phyloP scores from a whole-genome alignment of 108 stramenopile genomes.

The Pseudonitzschia multiseries region DNA sequence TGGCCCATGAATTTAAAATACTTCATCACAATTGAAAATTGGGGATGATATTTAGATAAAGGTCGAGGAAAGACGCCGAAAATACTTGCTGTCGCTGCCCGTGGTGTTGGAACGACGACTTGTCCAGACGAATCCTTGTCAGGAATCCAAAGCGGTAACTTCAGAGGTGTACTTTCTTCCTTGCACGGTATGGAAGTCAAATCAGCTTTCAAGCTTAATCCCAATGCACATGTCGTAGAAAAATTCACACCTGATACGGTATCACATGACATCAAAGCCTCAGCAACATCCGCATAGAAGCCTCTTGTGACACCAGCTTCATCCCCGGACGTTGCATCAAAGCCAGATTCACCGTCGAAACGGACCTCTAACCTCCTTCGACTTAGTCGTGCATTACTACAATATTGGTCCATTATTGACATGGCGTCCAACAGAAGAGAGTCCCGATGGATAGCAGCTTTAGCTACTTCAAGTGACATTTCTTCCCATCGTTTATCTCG shows the following conservation, averaged over 20 bases:
- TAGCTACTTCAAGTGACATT: constrained; percentile 46
- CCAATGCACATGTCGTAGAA: constrained; percentile 17
- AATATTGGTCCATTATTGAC: constrained; percentile 42
- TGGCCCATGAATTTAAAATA: constrained; percentile 51
- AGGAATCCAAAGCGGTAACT: constrained; percentile 53
- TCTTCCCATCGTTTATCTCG: constrained; percentile 48
- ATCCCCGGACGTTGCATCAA: constrained; percentile 55
- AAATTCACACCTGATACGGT: constrained; percentile 26
- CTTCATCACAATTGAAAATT: constrained; percentile 23
- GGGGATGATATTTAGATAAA: constrained; percentile 30
- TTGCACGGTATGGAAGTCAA: not conserved
- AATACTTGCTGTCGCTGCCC: constrained; percentile 33
- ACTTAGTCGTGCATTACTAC: constrained; percentile 16
- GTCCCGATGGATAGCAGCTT: constrained; percentile 42
- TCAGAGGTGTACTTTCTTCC: not conserved
- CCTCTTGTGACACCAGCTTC: constrained; percentile 61
- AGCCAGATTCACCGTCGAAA: constrained; percentile 60
- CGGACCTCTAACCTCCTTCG: constrained; percentile 47
- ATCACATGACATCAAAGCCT: constrained; percentile 38
- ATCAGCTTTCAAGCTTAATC: not conserved
- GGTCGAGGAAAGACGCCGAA: constrained; percentile 52
- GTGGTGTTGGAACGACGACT: constrained; percentile 53
- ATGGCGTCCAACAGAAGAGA: constrained; percentile 41
- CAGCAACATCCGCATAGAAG: constrained; percentile 60
- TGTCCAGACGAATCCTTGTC: constrained; percentile 46